Base-by-base conservation (phyloP, 495 filamentous ascomycete genomes). In the Echria macrotheca region DNA sequence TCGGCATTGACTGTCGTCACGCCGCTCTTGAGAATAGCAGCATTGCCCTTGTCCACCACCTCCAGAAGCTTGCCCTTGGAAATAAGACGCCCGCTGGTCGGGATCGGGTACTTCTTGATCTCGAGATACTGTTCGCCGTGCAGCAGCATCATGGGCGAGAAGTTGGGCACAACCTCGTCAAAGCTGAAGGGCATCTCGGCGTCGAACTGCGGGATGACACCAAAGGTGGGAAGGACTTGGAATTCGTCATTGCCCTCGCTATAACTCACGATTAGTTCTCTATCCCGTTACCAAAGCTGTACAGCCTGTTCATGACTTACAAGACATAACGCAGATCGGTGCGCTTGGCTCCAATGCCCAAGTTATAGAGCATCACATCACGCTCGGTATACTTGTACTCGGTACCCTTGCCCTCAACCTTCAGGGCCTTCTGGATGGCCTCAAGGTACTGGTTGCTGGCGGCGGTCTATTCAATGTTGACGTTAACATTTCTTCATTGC, bases 41-140 rank as follows among this genome's bases (percentile, higher is more conserved):
- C 93, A 59, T 82, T 84, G 61, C 94, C 90, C 77, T 97, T 97
- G 69, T 98, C 93, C 14, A 95, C 77, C 6, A 97, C 91, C 61
- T 98, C 93, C 50, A 98, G 78, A 52, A 98, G 85, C 66, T 85
- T 85, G 44, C 84, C 86, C 70, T 84, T 86, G 54, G 85, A 89
- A 63, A 90, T 67, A 29, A 94, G 84, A 31, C 81, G 85, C 39
- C 79, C 89, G 39, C 82, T 76, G 42, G 93, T 97, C 24, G 94
- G 93, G 67, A 98, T 89, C 40, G 94, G 93, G 74, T 81, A 96
- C 68, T 91, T 87, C 64, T 84, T 84, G 64, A 98, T 80, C 68
- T 97, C 94, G 56, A 97, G 87, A 77, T 91, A 98, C 72, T 98
- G 93, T 73, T 98, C 93, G 60, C 93, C 93, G 76, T 98, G 93